A percentile compares a stretch with the other conserved stretches of the same genome.
phyloP scores from a whole-genome alignment of 208 protist species.

The Wallacemonas sp. region DNA sequence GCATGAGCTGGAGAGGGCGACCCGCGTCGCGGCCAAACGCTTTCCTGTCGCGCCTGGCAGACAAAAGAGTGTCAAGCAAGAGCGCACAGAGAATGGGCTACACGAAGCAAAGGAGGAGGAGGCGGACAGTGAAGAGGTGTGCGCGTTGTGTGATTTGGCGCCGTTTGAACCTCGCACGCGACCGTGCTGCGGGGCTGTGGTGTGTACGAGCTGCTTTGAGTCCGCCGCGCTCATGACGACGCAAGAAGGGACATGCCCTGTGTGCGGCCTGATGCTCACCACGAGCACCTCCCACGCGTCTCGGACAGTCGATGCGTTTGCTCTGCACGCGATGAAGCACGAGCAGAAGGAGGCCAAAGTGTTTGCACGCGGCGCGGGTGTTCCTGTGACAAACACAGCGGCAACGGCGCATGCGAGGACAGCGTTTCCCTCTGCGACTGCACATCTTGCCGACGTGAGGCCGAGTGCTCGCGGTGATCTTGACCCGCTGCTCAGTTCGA shows the following conservation, averaged over 20 bases:
- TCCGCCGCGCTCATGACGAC: slow-evolving; percentile 63
- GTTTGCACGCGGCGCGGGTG: no score
- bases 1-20: slow-evolving; percentile 43
- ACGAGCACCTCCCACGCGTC: background rate
- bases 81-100: slow-evolving; percentile 16
- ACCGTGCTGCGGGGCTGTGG: slow-evolving; percentile 57
- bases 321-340: no score
- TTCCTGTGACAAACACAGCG: no score
- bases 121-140: slow-evolving; percentile 12
- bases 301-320: no score
- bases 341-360: no score
- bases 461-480: no score
- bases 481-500: no score
- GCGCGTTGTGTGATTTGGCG: slow-evolving; percentile 54
- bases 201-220: slow-evolving; percentile 54
- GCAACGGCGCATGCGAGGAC: no score
- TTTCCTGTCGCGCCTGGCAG: slow-evolving; percentile 58
- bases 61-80: background rate
- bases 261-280: slow-evolving; percentile 44
- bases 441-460: no score
- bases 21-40: slow-evolving; percentile 44
- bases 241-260: slow-evolving; percentile 58
- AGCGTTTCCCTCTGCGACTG: no score
- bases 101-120: no score
- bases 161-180: slow-evolving; percentile 37